phyloP scores from a whole-genome alignment of 2,329 filamentous ascomycete species.

The Pyricularia grisea region DNA sequence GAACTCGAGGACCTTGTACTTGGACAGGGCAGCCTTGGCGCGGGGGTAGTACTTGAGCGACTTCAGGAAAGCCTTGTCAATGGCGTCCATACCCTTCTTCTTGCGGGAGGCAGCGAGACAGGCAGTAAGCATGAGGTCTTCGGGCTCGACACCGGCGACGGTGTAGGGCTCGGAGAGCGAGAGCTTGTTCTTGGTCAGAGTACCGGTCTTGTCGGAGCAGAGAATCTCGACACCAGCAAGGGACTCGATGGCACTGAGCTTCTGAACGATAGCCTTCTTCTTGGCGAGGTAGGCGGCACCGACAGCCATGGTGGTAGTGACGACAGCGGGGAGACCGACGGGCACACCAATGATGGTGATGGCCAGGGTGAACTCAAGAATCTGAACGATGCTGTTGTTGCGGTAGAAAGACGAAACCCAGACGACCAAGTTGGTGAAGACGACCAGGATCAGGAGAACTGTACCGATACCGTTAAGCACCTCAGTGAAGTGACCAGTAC shows the following conservation, averaged over 20 bases:
- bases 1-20: slow-evolving; percentile 69
- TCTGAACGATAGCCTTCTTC: slow-evolving; percentile 46
- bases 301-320: slow-evolving; percentile 53
- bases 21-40: slow-evolving; percentile 64
- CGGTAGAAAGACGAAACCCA: slow-evolving; percentile 87
- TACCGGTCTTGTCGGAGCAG: slow-evolving; percentile 67
- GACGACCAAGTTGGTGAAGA: slow-evolving; percentile 70
- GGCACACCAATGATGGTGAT: slow-evolving; percentile 80
- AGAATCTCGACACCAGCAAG: slow-evolving; percentile 62
- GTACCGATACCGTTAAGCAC: slow-evolving; percentile 83
- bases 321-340: slow-evolving; percentile 71
- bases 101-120: slow-evolving; percentile 71
- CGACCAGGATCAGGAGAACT: slow-evolving; percentile 69
- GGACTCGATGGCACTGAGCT: slow-evolving; percentile 55
- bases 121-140: slow-evolving; percentile 79
- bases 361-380: slow-evolving; percentile 76
- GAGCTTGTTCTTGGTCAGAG: slow-evolving; percentile 65
- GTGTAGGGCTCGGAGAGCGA: slow-evolving; percentile 70
- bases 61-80: slow-evolving; percentile 70
- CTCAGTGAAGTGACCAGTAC: slow-evolving; percentile 81
- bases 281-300: slow-evolving; percentile 46
- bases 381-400: slow-evolving; percentile 68
- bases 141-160: slow-evolving; percentile 66
- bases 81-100: slow-evolving; percentile 68
- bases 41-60: slow-evolving; percentile 69